These are phyloP conservation scores for Solioccasus polychromus DNA, from an alignment of 768 basidiomycete species.

Conservation along the genomic window DNA sequence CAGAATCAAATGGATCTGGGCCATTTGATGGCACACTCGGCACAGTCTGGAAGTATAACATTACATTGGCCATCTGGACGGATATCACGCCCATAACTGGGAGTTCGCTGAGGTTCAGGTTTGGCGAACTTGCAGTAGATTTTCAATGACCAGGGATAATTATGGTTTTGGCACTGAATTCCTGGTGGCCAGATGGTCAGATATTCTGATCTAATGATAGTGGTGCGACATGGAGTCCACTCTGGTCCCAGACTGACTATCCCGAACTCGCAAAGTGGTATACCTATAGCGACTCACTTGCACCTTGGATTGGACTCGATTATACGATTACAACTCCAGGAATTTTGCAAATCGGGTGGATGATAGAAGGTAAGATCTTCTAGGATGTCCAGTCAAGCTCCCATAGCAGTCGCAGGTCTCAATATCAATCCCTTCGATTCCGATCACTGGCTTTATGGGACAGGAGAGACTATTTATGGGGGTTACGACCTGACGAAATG, in stretches of 20 bases:
- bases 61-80: slow-evolving; percentile 53
- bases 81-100: slow-evolving; percentile 63
- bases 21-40: slow-evolving; percentile 60
- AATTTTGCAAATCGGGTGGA: slow-evolving; percentile 60
- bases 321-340: slow-evolving; percentile 43
- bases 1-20: slow-evolving; percentile 61
- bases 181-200: slow-evolving; percentile 60
- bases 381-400: too few relatives aligned
- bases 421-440: slow-evolving; percentile 66
- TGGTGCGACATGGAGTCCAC: slow-evolving; percentile 54
- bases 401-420: too few relatives aligned
- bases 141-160: slow-evolving; percentile 57
- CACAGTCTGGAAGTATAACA: slow-evolving; percentile 49
- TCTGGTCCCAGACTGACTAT: slow-evolving; percentile 55
- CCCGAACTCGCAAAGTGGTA: slow-evolving; percentile 47
- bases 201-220: slow-evolving; percentile 60
- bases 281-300: slow-evolving; percentile 50
- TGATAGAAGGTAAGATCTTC: slow-evolving; percentile 54
- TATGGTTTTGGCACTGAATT: slow-evolving; percentile 67
- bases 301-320: slow-evolving; percentile 59
- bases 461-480: slow-evolving; percentile 62
- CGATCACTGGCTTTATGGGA: slow-evolving; percentile 71
- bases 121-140: slow-evolving; percentile 62
- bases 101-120: slow-evolving; percentile 58
- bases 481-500: slow-evolving; percentile 55